A percentile compares a stretch with the other conserved stretches of the same genome.
Evolutionary conservation across 306 rosid species (phyloP).

Genomic region (Herpetospermum pedunculosum): DNA sequence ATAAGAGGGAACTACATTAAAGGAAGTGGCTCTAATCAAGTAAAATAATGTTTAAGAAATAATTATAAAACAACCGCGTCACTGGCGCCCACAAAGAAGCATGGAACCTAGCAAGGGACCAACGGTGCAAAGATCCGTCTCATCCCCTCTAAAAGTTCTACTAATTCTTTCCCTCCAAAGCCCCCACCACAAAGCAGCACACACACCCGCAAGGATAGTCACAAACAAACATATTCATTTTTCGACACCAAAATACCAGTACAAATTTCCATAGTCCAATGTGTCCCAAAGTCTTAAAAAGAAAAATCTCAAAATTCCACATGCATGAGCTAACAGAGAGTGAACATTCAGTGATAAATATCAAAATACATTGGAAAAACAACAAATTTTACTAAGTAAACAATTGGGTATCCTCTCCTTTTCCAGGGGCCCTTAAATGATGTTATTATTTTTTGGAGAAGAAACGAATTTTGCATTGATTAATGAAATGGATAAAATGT

Average conservation of each 20-base stretch:
- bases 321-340: not conserved
- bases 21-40: no score
- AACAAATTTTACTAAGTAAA: not conserved
- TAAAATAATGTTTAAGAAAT: no score
- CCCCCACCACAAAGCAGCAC: no score
- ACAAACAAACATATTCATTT: slow-evolving; percentile 5
- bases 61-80: no score
- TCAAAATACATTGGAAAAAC: not conserved
- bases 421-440: not conserved
- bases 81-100: no score
- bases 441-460: not conserved
- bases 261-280: not conserved
- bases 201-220: no score
- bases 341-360: not conserved
- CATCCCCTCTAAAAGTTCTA: no score
- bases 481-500: not conserved
- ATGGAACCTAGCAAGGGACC: no score
- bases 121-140: no score
- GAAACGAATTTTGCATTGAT: not conserved
- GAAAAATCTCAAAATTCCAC: not conserved
- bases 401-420: not conserved
- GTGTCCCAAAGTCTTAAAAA: not conserved
- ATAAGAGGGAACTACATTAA: no score
- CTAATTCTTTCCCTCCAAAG: no score
- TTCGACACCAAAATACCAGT: not conserved